Conservation (phyloP, 2,329 filamentous ascomycete genomes). For the Trichoderma sp. region DNA sequence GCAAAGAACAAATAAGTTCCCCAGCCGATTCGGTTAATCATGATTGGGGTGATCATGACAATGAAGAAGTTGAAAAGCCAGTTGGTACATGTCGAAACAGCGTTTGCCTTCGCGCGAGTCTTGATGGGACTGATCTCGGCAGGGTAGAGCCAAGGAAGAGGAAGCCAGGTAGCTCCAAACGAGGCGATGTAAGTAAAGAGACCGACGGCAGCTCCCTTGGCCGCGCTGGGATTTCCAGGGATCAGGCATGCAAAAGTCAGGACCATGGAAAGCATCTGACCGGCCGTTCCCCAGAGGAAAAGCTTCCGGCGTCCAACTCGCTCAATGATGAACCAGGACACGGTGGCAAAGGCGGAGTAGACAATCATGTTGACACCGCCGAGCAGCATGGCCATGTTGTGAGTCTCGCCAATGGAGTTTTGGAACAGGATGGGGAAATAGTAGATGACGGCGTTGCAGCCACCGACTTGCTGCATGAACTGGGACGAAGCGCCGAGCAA, state of each 20-base stretch:
- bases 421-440: conserved; percentile 59
- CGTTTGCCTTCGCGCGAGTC: conserved; percentile 45
- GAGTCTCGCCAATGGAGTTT: conserved; percentile 25
- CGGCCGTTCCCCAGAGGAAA: conserved; percentile 43
- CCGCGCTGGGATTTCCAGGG: conserved; percentile 58
- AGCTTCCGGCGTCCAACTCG: conserved; percentile 45
- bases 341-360: conserved; percentile 55
- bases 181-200: conserved; percentile 62
- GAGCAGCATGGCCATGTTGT: conserved; percentile 49
- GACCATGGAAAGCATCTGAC: conserved; percentile 56
- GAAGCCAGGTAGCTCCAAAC: conserved; percentile 64
- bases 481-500: conserved; percentile 57
- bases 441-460: conserved; percentile 59
- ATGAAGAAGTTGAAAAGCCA: conserved; percentile 52
- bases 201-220: conserved; percentile 60
- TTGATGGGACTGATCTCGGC: conserved; percentile 53
- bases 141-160: conserved; percentile 59
- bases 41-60: conserved; percentile 48
- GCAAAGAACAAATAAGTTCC: conserved; percentile 48
- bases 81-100: conserved; percentile 59
- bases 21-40: conserved; percentile 57
- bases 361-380: conserved; percentile 52
- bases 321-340: conserved; percentile 53
- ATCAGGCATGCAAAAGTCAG: conserved; percentile 62
- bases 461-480: conserved; percentile 61